Base-by-base conservation (phyloP, 2,329 filamentous ascomycete species). In the Neoarthrinium moseri region DNA sequence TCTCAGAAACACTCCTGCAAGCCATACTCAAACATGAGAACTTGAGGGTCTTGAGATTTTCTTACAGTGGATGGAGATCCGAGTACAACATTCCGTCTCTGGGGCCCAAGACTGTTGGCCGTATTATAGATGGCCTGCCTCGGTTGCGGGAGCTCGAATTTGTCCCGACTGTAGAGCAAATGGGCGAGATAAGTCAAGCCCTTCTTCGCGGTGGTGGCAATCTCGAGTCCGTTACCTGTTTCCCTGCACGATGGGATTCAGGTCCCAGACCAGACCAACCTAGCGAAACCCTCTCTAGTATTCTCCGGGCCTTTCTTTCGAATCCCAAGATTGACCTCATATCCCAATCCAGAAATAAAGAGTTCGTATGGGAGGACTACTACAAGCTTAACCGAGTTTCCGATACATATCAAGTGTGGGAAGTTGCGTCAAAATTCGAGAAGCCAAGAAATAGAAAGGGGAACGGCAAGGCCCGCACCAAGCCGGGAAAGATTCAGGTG, bases 351-450 rank as follows among this genome's bases (percentile, higher is more conserved):
- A n/a, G 17, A 26, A 29, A 36, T 18, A 13, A 23, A 4, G 40
- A 32, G 18, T 47, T 47, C 26, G 26, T 32, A 12, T 47, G 45
- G 45, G 45, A 47, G 34, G 33, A 43, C 24, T 20, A 47, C 5
- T 43, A 33, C 22, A 35, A 22, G 18, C 45, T 47, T 24, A 30
- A 20, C n/a, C 20, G 27, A 11, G 20, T 43, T 11, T 26, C 21
- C 6, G 20, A 23, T 4, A 27, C 11, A 15, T 24, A 17, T 17
- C 32, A 24, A 15, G 24, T 8, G 20, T 47, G 39, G 33, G 39
- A 43, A 4, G 15, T 47, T 32, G 45, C 45, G n/a, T 47, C 45
- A 4, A 18, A n/a, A 22, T 39, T 47, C 11, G 20, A 21, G 13
- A 47, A 43, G n/a, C n/a, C n/a, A n/a, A n/a, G n/a, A n/a, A n/a